Evolutionary conservation across 768 basidiomycete species (phyloP), one percentile per base, ranked within the genome.

Genomic region (Mycena rebaudengoi): DNA sequence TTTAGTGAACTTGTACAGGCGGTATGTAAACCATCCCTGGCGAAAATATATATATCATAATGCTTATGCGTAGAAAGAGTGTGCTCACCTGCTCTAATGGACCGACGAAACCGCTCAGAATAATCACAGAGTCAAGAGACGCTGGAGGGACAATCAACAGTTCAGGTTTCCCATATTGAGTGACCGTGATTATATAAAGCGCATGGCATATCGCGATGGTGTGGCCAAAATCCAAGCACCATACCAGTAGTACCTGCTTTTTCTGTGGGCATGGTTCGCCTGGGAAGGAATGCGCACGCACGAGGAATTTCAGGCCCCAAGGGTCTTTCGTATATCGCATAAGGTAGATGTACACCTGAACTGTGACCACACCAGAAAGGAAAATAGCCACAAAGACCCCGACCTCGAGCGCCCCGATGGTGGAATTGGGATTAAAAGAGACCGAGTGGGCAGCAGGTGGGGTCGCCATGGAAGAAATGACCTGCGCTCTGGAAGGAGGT

Each of bases 61-160:
- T 20, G 10, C 18, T 10, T 43, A 21, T 39, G 20, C 25, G 52
- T 48, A 26, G 2, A 21, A 14, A 21, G 25, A 16, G 41, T 11
- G 8, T 13, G 16, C 35, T 18, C 48, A 65, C 69, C 58, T 66
- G 66, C 28, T 60, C 61, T n/a, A 60, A 41, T 2, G 69, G 72
- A 2, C 69, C 71, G 18, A 74, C 65, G 45, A 74, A 63, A 4
- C 71, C 73, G n/a, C 69, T 71, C 52, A 75, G 60, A 7, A 73
- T 7, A 5, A 75, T 65, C 11, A 72, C 64, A 3, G 69, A 32
- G 32, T 65, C 50, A 33, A 75, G 35, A 21, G 64, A 64, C 12
- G 39, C 28, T 5, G 73, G 71, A 2, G 59, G 46, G 4, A 65
- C 58, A 28, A 51, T 48, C 3, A 72, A 65, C 3, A 67, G 28